phyloP scores from a whole-genome alignment of 345 rosid genomes.

The Ceriops zippeliana region DNA sequence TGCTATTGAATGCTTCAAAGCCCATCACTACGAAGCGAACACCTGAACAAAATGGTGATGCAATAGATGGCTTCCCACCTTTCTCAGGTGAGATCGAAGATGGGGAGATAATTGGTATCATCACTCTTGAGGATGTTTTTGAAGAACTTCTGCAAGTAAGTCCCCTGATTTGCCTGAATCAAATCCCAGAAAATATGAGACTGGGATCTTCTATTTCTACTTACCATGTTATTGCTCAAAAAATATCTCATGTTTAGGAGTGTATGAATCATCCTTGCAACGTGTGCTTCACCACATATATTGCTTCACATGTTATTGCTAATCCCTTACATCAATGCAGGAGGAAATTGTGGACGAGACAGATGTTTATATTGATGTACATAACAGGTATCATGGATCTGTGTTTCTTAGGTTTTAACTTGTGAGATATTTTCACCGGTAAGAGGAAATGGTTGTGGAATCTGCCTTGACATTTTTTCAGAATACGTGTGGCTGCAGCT shows the following conservation, averaged over 20 bases:
- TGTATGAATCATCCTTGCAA: not conserved
- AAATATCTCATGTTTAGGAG: not conserved
- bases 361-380: constrained; percentile 70
- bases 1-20: constrained; percentile 15
- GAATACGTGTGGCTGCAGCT: constrained; percentile 70
- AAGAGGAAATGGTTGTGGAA: not conserved
- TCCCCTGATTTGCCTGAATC: not conserved
- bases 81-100: constrained; percentile 25
- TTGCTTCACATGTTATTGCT: constrained; percentile 6
- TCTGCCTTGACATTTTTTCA: constrained; percentile 22
- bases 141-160: constrained; percentile 32
- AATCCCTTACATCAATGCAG: constrained; percentile 37
- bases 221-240: constrained; percentile 1
- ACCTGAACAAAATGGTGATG: constrained; percentile 20
- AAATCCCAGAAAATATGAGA: constrained; percentile 3
- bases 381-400: constrained; percentile 51
- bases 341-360: constrained; percentile 83
- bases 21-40: constrained; percentile 11
- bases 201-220: constrained; percentile 2
- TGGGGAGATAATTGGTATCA: constrained; percentile 32
- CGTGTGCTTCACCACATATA: not conserved
- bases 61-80: not conserved
- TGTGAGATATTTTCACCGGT: not conserved
- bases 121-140: constrained; percentile 31
- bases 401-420: not conserved